A percentile compares a stretch with the other conserved stretches of the same genome.
phyloP scores from a whole-genome alignment of 163 green algal genomes.

The Chloromonas sp. region DNA sequence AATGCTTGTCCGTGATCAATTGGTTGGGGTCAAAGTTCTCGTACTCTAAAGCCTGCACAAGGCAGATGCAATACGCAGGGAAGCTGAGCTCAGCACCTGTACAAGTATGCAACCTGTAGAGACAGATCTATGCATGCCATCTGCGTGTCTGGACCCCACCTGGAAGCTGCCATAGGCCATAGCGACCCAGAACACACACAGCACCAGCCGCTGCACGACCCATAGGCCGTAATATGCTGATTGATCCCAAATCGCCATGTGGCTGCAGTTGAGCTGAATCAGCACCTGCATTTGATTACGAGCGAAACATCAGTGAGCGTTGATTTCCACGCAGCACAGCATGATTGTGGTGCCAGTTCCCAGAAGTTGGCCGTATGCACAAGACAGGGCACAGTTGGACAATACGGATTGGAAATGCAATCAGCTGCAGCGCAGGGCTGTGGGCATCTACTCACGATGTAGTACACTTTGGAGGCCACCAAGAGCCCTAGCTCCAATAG shows the following conservation, averaged over 20 bases:
- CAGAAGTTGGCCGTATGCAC: no score
- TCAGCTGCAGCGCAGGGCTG: no score
- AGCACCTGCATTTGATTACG: constrained; percentile 17
- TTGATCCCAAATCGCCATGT: constrained; percentile 23
- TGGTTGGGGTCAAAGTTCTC: background rate
- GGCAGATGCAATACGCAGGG: no score
- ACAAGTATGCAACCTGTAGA: no score
- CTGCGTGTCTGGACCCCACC: background rate
- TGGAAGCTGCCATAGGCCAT: background rate
- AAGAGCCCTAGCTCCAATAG: constrained; percentile 21
- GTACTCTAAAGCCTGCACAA: background rate
- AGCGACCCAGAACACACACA: constrained; percentile 20
- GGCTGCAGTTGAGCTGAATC: constrained; percentile 10
- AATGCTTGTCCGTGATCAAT: background rate
- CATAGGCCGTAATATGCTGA: constrained; percentile 26
- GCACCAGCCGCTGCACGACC: constrained; percentile 15
- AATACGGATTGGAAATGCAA: no score
- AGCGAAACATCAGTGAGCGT: no score
- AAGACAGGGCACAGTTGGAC: no score
- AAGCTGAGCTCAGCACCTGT: no score
- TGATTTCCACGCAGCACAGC: no score
- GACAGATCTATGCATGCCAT: no score
- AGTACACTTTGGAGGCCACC: constrained; percentile 15
- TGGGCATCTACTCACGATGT: constrained; percentile 11
- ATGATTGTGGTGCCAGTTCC: no score